phyloP scores from a whole-genome alignment of 2,329 filamentous ascomycete genomes.

The Calonectria henricotiae region DNA sequence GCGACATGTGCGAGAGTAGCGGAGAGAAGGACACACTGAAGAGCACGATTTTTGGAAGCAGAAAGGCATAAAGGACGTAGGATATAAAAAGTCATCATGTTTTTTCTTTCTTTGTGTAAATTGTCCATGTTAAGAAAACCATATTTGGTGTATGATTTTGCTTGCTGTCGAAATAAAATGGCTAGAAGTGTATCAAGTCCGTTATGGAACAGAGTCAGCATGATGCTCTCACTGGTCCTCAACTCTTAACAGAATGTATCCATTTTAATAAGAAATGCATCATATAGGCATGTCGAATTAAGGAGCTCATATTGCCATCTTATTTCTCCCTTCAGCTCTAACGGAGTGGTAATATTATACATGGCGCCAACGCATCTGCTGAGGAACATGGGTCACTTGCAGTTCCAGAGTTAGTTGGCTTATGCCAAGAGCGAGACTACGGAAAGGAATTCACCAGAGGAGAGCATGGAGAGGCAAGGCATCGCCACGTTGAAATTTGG shows the following conservation, averaged over 20 bases:
- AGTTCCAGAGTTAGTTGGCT: neutral
- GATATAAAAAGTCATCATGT: neutral
- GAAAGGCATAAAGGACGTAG: conserved; percentile 24
- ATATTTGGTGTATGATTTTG: too few species aligned
- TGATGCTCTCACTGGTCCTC: too few species aligned
- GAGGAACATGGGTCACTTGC: neutral
- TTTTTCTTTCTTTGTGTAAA: neutral
- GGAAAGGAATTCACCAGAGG: neutral
- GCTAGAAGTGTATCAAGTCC: neutral
- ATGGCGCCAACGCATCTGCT: neutral
- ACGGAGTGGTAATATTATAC: too few species aligned
- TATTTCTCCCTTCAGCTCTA: too few species aligned
- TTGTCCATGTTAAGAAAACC: neutral
- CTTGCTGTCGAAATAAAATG: neutral
- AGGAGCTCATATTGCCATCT: too few species aligned
- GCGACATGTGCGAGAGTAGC: conserved; percentile 75
- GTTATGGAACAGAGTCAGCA: neutral
- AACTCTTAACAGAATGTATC: too few species aligned
- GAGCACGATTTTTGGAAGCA: conserved; percentile 61
- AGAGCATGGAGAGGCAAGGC: neutral
- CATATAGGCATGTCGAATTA: too few species aligned
- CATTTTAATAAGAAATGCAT: neutral
- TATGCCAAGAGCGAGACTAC: too few species aligned
- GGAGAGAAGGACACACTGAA: conserved; percentile 72
- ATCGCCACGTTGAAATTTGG: neutral